phyloP scores from a whole-genome alignment of 2,329 filamentous ascomycete genomes.

The Pseudonectria foliicola region DNA sequence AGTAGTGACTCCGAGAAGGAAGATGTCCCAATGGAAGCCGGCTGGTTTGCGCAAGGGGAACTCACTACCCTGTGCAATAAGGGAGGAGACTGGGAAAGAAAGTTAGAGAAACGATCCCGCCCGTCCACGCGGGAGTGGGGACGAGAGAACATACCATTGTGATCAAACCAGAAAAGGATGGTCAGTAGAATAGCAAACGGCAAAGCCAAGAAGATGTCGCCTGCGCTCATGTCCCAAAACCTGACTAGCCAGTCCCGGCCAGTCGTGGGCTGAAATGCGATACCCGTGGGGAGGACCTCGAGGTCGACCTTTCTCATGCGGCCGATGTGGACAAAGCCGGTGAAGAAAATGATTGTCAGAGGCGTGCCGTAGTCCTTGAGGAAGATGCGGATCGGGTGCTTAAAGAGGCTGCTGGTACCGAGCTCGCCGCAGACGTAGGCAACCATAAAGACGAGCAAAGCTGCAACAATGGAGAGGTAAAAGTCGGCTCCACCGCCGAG shows the following conservation, averaged over 20 bases:
- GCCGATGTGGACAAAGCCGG: slow-evolving; percentile 80
- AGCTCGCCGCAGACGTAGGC: slow-evolving; percentile 69
- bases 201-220: slow-evolving; percentile 75
- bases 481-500: slow-evolving; percentile 62
- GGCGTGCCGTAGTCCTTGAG: slow-evolving; percentile 87
- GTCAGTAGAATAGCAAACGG: slow-evolving; percentile 80
- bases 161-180: slow-evolving; percentile 83
- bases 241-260: slow-evolving; percentile 70
- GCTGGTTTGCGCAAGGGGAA: slow-evolving; percentile 75
- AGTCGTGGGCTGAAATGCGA: slow-evolving; percentile 70
- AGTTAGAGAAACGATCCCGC: background rate
- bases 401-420: slow-evolving; percentile 65
- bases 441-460: slow-evolving; percentile 69
- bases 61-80: slow-evolving; percentile 77
- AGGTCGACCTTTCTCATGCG: slow-evolving; percentile 67
- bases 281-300: slow-evolving; percentile 65
- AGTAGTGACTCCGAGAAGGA: slow-evolving; percentile 72
- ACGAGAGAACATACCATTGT: slow-evolving; percentile 55
- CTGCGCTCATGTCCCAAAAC: slow-evolving; percentile 70
- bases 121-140: background rate
- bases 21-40: slow-evolving; percentile 81
- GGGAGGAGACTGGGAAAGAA: slow-evolving; percentile 56
- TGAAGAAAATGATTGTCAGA: slow-evolving; percentile 78
- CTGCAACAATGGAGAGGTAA: slow-evolving; percentile 72
- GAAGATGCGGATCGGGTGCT: slow-evolving; percentile 69